Evolutionary conservation across 345 rosid genomes (phyloP).

Genomic region (Ceriops zippeliana): DNA sequence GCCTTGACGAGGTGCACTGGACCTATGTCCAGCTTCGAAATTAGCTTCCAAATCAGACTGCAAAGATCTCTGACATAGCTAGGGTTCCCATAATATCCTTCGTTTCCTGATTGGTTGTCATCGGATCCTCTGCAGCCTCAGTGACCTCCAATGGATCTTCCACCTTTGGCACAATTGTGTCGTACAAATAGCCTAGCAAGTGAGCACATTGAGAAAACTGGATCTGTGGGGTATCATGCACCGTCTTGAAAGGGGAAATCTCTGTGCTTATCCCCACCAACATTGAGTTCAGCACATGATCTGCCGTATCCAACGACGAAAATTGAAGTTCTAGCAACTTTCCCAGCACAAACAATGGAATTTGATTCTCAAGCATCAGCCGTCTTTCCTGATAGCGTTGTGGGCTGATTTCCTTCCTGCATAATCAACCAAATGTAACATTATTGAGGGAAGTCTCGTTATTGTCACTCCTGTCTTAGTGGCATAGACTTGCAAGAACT

Average conservation of each 20-base stretch:
- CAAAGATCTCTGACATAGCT: too few species aligned
- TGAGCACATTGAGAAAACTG: slow-evolving; percentile 32
- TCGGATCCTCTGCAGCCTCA: background rate
- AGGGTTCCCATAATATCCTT: too few species aligned
- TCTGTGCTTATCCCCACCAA: slow-evolving; percentile 43
- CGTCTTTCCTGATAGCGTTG: slow-evolving; percentile 50
- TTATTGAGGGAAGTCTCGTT: slow-evolving; percentile 30
- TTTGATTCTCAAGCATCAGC: slow-evolving; percentile 74
- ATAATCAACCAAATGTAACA: slow-evolving; percentile 36
- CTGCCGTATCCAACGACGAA: slow-evolving; percentile 31
- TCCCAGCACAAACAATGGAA: slow-evolving; percentile 52
- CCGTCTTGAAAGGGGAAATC: slow-evolving; percentile 49
- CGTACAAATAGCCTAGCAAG: slow-evolving; percentile 50
- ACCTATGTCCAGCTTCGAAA: too few species aligned
- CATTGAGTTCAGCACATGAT: slow-evolving; percentile 34
- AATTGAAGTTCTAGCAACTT: slow-evolving; percentile 46
- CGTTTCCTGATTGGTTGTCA: too few species aligned
- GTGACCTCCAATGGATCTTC: slow-evolving; percentile 22
- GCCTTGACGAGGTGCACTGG: too few species aligned
- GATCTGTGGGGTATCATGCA: slow-evolving; percentile 18
- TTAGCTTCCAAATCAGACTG: too few species aligned
- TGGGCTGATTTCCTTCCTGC: slow-evolving; percentile 39
- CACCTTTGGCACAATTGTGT: slow-evolving; percentile 41
- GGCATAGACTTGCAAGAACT: slow-evolving; percentile 50
- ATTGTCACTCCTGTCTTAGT: slow-evolving; percentile 28